A percentile compares a stretch with the other conserved stretches of the same genome.
These are phyloP conservation scores for Lactuca saligna DNA, from an alignment of 129 eudicot genomes.

Conservation along the genomic window DNA sequence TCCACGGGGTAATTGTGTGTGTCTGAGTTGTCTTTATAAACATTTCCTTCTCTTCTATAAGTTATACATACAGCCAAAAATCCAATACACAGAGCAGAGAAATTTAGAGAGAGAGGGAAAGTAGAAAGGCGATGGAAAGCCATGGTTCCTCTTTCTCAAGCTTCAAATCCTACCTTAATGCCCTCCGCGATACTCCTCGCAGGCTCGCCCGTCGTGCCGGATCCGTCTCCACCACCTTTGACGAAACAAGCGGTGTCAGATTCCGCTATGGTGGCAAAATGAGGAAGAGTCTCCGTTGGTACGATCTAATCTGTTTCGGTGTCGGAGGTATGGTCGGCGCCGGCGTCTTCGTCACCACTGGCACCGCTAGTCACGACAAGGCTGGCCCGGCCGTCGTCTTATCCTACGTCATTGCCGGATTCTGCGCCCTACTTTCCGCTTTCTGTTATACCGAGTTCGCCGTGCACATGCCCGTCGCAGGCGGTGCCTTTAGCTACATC, in stretches of 20 bases:
- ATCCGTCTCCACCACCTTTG: slow-evolving; percentile 58
- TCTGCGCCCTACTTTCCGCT: slow-evolving; percentile 92
- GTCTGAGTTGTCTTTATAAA: slow-evolving; percentile 11
- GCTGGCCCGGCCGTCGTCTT: slow-evolving; percentile 86
- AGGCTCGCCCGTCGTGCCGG: slow-evolving; percentile 69
- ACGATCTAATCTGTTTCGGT: slow-evolving; percentile 85
- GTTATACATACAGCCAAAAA: slow-evolving; percentile 10
- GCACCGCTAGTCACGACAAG: slow-evolving; percentile 49
- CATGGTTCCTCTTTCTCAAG: slow-evolving; percentile 66
- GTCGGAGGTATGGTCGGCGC: slow-evolving; percentile 99
- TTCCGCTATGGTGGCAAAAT: slow-evolving; percentile 59
- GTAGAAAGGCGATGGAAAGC: slow-evolving; percentile 21
- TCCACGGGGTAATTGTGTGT: slow-evolving; percentile 27
- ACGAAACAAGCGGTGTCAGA: slow-evolving; percentile 58
- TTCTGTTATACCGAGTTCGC: slow-evolving; percentile 99
- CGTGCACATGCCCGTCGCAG: slow-evolving; percentile 97
- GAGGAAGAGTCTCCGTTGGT: slow-evolving; percentile 67
- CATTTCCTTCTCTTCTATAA: slow-evolving; percentile 17
- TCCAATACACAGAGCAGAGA: neutral
- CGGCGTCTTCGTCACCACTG: slow-evolving; percentile 94
- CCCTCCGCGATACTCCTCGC: slow-evolving; percentile 68
- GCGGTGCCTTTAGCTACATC: slow-evolving; percentile 96
- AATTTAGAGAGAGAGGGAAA: slow-evolving; percentile 5
- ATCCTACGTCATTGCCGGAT: slow-evolving; percentile 96
- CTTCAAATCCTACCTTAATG: slow-evolving; percentile 61